These are phyloP conservation scores for Neurospora pannonica DNA, from an alignment of 495 filamentous ascomycete genomes.

Conservation along the genomic window DNA sequence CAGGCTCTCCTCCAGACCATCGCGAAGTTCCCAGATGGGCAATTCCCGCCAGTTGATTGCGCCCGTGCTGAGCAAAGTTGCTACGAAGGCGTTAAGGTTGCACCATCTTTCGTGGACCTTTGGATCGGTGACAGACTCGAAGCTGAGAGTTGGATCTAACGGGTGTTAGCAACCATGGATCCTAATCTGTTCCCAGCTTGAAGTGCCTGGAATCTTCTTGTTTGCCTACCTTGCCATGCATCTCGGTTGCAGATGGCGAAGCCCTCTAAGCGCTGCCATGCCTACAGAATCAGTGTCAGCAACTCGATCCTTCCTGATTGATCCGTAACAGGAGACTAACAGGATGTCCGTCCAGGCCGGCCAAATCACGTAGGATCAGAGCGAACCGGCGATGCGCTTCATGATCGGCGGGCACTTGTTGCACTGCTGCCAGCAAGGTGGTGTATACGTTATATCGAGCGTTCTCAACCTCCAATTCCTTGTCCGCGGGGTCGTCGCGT, in stretches of 20 bases:
- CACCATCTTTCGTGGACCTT: not conserved
- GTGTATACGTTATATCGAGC: not conserved
- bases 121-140: not conserved
- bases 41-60: not conserved
- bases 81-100: not conserved
- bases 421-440: not conserved
- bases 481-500: not conserved
- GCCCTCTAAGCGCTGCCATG: not conserved
- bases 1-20: not conserved
- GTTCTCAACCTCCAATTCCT: not conserved
- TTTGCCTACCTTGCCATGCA: not conserved
- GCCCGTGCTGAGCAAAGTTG: not conserved
- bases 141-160: not conserved
- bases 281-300: not conserved
- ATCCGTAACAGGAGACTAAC: not conserved
- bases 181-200: not conserved
- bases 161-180: not conserved
- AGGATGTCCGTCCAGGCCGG: not conserved
- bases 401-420: not conserved
- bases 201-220: not conserved
- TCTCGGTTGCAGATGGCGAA: not conserved
- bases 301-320: not conserved
- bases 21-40: not conserved
- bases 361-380: not conserved
- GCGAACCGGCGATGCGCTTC: not conserved